These are phyloP conservation scores for Harringtonia aguacate DNA, from an alignment of 2,329 filamentous ascomycete species.

Conservation along the genomic window DNA sequence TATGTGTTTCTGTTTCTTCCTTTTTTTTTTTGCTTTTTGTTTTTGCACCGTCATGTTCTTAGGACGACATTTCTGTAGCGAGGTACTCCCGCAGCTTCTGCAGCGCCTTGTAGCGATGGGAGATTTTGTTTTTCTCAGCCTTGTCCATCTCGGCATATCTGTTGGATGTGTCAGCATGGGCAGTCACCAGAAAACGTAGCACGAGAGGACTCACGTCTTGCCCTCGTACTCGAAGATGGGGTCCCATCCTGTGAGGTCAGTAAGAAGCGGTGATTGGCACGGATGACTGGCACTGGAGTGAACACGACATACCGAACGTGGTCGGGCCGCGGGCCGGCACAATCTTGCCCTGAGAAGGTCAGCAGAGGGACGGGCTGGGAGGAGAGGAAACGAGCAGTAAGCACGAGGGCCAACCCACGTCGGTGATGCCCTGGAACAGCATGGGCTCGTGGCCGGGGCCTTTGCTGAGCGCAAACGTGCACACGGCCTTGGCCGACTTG, in stretches of 20 bases:
- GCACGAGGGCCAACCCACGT: constrained; percentile 31
- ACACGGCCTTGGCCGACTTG: constrained; percentile 86
- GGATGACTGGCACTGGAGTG: neutral
- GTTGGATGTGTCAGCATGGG: constrained; percentile 1
- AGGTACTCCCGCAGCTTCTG: constrained; percentile 80
- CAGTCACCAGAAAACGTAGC: neutral
- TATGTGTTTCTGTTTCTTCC: neutral
- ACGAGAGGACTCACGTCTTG: constrained; percentile 48
- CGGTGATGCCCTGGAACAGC: constrained; percentile 83
- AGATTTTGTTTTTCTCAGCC: constrained; percentile 78
- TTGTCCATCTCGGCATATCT: constrained; percentile 93
- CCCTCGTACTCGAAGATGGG: constrained; percentile 91
- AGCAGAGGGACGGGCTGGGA: neutral
- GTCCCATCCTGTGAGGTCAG: constrained; percentile 67
- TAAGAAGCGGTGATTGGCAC: neutral
- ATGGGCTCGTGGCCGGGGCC: constrained; percentile 77
- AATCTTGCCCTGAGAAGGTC: constrained; percentile 51
- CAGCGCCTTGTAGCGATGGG: constrained; percentile 80
- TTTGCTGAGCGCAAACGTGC: constrained; percentile 85
- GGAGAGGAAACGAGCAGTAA: neutral
- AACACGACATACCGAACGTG: constrained; percentile 56
- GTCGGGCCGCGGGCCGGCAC: constrained; percentile 72
- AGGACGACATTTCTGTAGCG: constrained; percentile 25
- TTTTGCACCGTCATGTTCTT: neutral
- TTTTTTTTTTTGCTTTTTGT: neutral